Base-by-base conservation (phyloP, 306 rosid genomes). In the Cucurbita argyrosperma region DNA sequence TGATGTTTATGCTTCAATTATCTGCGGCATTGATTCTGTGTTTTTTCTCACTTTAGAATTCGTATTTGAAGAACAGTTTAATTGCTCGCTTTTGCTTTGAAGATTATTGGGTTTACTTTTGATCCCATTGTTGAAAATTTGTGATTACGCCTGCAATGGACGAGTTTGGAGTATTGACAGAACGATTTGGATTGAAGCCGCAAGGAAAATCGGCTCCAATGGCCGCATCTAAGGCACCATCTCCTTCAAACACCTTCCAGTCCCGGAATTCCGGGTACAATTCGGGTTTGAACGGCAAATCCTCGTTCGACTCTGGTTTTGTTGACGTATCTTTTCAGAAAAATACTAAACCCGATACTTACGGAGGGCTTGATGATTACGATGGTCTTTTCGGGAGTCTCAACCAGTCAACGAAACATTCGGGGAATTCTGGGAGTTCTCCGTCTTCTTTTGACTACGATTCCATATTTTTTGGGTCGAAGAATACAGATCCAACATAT, bases 161-260 rank as follows among this genome's bases (percentile, higher is more conserved):
- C 82, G 89, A 94, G 74, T 94, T 94, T 42, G 97, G 95, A 8
- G 96, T 94, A 38, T 81, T 94, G 18, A 94, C 99, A 4, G 87
- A 89, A 77, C 74, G 84, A 52, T 88, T 47, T 61, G 99, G 98
- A 15, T 80, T 92, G 86, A 92, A 88, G 61, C 96, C 92, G 7
- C 98, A 90, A 76, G 98, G 96, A 9, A 90, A 88, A 82, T 69
- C 88, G 61, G 96, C 96, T 70, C 98, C 98, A 18, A 92, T 92
- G 98, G 92, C 92, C 5, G 83, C 90, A 7, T 75, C 86, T 4
- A 92, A 88, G 64, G 83, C 74, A 71, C 14, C 88, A 16, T 15
- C 83, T 18, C 56, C 74, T 46, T 67, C 30, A 50, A 62, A 35
- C 10, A 40, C 46, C 52, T 57, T 82, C 55, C 85, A 30, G 58